Base-by-base conservation (phyloP, 2,329 filamentous ascomycete species). In the Alternaria sp. region DNA sequence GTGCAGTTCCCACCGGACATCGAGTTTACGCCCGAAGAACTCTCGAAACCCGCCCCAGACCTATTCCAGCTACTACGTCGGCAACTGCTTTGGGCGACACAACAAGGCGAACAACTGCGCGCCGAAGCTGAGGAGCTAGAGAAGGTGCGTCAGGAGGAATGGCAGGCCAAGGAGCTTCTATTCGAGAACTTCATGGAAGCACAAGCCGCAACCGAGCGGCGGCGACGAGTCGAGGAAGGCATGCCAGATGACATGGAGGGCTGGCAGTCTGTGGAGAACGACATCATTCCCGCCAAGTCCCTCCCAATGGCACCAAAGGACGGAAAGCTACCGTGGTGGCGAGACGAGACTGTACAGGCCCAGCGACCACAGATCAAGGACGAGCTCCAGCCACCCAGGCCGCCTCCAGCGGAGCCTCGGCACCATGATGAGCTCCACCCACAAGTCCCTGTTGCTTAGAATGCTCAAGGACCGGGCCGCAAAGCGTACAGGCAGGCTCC, bases 141-240 rank as follows among this genome's bases (percentile, higher is more conserved):
- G 76, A 86, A 86, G 36, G 72, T 84, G 12, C 89, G 90, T 77
- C 87, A 87, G 75, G 84, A 88, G 63, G 91, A 93, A 74, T 95
- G 92, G 92, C 81, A 88, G 14, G 88, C 92, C 78, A 94, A 94
- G 78, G 92, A 95, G 78, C 85, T 92, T 30, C 78, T 94, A 18
- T 79, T 95, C n/a, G 87, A 92, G 59, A 92, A 93, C 72, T 85
- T 90, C 32, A 85, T 92, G 68, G 92, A 94, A 75, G 83, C 87
- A 34, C 87, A 89, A 75, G 89, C 89, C 81, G 86, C 71, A 11
- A 61, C 54, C 3, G 67, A 68, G 36, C 66, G 74, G 41, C 68
- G 75, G 27, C 74, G 73, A 25, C 74, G 78, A 14, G 34, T 74
- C 3, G 75, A 82, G 11, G 54, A 68, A n/a, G 74, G 74, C 8